These are phyloP conservation scores for Taphrina pruni DNA, from an alignment of 1,139 yeast genomes.

Conservation along the genomic window DNA sequence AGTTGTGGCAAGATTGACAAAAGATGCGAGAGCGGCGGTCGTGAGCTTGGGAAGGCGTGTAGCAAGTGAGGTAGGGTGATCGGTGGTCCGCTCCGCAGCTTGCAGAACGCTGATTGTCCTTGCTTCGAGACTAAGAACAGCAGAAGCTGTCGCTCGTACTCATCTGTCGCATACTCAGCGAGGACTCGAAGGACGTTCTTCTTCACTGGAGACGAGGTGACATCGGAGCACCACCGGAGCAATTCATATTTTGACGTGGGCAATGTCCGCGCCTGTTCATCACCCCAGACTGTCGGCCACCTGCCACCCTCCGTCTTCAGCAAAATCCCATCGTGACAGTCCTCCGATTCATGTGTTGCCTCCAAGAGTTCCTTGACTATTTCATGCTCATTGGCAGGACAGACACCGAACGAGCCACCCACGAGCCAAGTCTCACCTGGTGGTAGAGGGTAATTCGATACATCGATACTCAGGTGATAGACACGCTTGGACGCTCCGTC, in stretches of 20 bases:
- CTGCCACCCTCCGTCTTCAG: constrained; percentile 47
- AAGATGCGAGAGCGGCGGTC: constrained; percentile 46
- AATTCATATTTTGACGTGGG: constrained; percentile 46
- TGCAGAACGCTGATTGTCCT: constrained; percentile 47
- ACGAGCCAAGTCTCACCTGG: constrained; percentile 48
- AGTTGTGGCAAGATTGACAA: constrained; percentile 48
- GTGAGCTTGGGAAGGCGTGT: constrained; percentile 47
- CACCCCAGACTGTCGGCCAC: constrained; percentile 50
- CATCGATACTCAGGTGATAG: constrained; percentile 48
- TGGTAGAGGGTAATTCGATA: constrained; percentile 48
- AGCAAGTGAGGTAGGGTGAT: constrained; percentile 47
- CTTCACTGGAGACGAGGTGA: constrained; percentile 46
- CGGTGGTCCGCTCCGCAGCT: constrained; percentile 44
- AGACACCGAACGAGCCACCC: constrained; percentile 49
- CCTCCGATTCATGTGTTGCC: constrained; percentile 41
- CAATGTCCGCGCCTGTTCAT: constrained; percentile 46
- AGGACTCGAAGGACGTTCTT: constrained; percentile 46
- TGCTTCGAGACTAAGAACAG: constrained; percentile 47
- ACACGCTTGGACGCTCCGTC: constrained; percentile 48
- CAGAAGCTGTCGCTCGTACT: constrained; percentile 44
- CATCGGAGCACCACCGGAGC: constrained; percentile 48
- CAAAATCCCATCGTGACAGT: constrained; percentile 41
- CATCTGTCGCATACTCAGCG: constrained; percentile 45
- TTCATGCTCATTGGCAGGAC: constrained; percentile 47
- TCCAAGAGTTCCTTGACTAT: constrained; percentile 46